These are phyloP conservation scores for Capsella rubella DNA, from an alignment of 441 rosid genomes.

Conservation along the genomic window DNA sequence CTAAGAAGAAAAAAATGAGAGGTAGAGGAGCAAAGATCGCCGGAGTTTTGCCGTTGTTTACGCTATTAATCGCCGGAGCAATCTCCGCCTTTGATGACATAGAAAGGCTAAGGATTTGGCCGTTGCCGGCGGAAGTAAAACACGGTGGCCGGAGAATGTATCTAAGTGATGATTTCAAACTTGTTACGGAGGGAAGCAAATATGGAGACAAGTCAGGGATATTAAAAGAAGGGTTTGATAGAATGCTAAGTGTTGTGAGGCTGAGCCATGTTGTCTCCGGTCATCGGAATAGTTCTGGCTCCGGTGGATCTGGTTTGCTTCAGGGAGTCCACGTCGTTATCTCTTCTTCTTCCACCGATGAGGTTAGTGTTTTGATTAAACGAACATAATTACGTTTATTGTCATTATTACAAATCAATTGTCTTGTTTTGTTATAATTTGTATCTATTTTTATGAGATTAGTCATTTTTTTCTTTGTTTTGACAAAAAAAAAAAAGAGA, in stretches of 20 bases:
- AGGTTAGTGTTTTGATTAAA: conserved; percentile 43
- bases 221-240: conserved; percentile 60
- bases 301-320: conserved; percentile 45
- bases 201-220: conserved; percentile 52
- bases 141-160: conserved; percentile 48
- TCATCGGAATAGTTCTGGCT: conserved; percentile 49
- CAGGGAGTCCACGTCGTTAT: conserved; percentile 53
- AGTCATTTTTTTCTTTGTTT: background rate
- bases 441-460: background rate
- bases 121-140: conserved; percentile 58
- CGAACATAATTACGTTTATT: background rate
- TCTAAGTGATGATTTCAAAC: conserved; percentile 51
- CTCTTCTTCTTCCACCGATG: conserved; percentile 50
- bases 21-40: conserved; percentile 31
- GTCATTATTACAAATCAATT: background rate
- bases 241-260: conserved; percentile 53
- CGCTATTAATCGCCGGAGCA: conserved; percentile 39
- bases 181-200: conserved; percentile 48
- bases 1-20: conserved; percentile 31
- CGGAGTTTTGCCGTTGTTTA: conserved; percentile 32
- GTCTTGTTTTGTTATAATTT: background rate
- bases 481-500: background rate
- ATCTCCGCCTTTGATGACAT: conserved; percentile 41
- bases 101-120: conserved; percentile 59
- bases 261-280: conserved; percentile 51